Base-by-base conservation (phyloP, 2,329 filamentous ascomycete genomes). In the Cladobotryum mycophilum region DNA sequence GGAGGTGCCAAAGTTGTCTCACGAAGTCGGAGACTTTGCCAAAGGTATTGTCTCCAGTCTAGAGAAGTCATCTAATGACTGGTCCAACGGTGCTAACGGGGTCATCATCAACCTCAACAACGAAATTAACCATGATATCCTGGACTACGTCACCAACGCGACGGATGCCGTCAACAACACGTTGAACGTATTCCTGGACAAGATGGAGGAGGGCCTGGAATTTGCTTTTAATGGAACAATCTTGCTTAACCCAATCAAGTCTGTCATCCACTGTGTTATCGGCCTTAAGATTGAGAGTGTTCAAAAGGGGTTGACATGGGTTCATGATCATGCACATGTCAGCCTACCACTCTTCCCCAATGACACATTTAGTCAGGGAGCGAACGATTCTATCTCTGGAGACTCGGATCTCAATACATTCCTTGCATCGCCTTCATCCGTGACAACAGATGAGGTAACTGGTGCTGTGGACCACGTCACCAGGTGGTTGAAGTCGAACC, bases 221-320 rank as follows among this genome's bases (percentile, higher is more conserved):
- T 72, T 71, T 0, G 88, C 86, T 3, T 96, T 97, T 65, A 88
- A 89, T 46, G 84, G 82, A 43, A 96, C 92, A 0, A 71, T 91
- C 40, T 83, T 96, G 41, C 80, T 89, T 57, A 80, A 85, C 25
- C 88, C 90, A 0, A 84, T 96, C 61, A 76, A 82, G 61, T 85
- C 88, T 41, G 82, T 96, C 34, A 78, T 96, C 55, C 80, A 88
- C 63, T 97, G 93, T 64, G 76, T 97, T n/a, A 82, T 97, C 56
- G 82, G 85, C 7, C 76, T 95, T 62, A 97, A 97, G 73, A 78
- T 97, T 55, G 82, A 88, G 58, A 80, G 84, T 18, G 82, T 99
- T 57, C 82, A 97, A 66, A 85, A 87, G 63, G 93, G 87, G 12
- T 76, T 97, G n/a, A 95, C 88, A 1, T 99, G 92, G 92, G 87